These are phyloP conservation scores for Tricholoma flavovirens DNA, from an alignment of 768 basidiomycete genomes.

Conservation along the genomic window DNA sequence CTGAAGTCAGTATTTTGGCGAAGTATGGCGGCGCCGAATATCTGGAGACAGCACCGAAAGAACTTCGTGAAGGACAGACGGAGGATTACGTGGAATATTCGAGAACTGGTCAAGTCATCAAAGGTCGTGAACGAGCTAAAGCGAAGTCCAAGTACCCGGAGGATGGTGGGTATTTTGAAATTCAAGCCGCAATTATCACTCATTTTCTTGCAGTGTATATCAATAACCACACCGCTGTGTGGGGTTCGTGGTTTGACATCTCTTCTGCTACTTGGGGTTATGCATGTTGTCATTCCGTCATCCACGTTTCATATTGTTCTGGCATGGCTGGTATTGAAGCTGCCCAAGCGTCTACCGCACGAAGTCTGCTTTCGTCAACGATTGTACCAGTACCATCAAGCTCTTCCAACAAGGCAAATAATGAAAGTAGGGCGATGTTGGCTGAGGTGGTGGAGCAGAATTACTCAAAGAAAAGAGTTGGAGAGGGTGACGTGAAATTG, in stretches of 20 bases:
- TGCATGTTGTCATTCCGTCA: slow-evolving; percentile 85
- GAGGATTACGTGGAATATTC: slow-evolving; percentile 98
- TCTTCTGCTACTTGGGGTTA: slow-evolving; percentile 82
- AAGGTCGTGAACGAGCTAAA: slow-evolving; percentile 86
- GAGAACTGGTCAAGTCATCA: slow-evolving; percentile 82
- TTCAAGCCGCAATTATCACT: slow-evolving; percentile 3
- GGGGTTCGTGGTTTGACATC: slow-evolving; percentile 92
- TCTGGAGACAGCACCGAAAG: slow-evolving; percentile 83
- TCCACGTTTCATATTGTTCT: slow-evolving; percentile 89
- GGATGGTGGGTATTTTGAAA: slow-evolving; percentile 61
- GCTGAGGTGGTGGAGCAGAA: slow-evolving; percentile 52
- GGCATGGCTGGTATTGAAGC: slow-evolving; percentile 82
- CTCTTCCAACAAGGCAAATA: slow-evolving; percentile 14
- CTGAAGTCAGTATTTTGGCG: slow-evolving; percentile 82
- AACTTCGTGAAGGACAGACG: slow-evolving; percentile 91
- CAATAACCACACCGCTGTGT: slow-evolving; percentile 94
- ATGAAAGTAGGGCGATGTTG: slow-evolving; percentile 22
- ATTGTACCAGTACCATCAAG: slow-evolving; percentile 24
- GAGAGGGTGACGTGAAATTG: slow-evolving; percentile 75
- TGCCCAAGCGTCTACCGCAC: slow-evolving; percentile 66
- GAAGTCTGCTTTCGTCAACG: slow-evolving; percentile 51
- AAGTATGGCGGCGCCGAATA: slow-evolving; percentile 96
- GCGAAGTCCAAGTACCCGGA: slow-evolving; percentile 91
- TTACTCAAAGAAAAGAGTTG: slow-evolving; percentile 73
- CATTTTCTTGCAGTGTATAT: slow-evolving; percentile 53